Percentiles rank a stretch among this genome's conserved stretches.
Conservation (phyloP, 2,329 filamentous ascomycete species). For the Fusarium lateritium region DNA sequence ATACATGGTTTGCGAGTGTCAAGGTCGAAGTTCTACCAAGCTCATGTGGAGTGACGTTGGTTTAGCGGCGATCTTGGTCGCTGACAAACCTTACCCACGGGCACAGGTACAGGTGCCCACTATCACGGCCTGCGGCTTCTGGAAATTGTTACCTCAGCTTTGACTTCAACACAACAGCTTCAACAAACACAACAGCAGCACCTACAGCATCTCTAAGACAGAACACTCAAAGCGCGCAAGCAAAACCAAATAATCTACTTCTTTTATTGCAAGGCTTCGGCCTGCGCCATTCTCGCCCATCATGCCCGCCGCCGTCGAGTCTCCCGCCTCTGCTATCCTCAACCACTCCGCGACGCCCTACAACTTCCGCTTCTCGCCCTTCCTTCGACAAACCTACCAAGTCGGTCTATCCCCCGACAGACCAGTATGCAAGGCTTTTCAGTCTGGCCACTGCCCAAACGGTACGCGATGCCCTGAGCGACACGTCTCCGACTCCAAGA, state of each 20-base stretch:
- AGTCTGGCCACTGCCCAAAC: conserved; percentile 87
- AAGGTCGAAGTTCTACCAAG: conserved; percentile 9
- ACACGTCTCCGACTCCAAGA: conserved; percentile 68
- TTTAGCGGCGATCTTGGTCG: conserved; percentile 23
- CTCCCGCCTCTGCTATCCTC: conserved; percentile 64
- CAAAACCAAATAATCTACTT: neutral
- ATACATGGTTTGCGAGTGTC: too few relatives aligned
- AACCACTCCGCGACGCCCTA: conserved; percentile 70
- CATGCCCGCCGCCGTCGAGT: conserved; percentile 53
- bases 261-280: conserved; percentile 17
- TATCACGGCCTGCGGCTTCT: conserved; percentile 30
- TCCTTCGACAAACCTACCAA: conserved; percentile 85
- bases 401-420: conserved; percentile 85
- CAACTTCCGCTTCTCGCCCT: conserved; percentile 87
- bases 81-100: conserved; percentile 37
- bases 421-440: conserved; percentile 88
- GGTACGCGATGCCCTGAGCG: conserved; percentile 89
- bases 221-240: neutral
- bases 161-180: conserved; percentile 13
- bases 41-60: conserved; percentile 25
- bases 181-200: conserved; percentile 1
- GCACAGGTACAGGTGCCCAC: neutral
- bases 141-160: conserved; percentile 35
- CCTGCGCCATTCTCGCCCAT: conserved; percentile 27
- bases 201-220: neutral